Evolutionary conservation across 2,329 filamentous ascomycete genomes (phyloP).

Genomic region (Trichoderma asperellum): DNA sequence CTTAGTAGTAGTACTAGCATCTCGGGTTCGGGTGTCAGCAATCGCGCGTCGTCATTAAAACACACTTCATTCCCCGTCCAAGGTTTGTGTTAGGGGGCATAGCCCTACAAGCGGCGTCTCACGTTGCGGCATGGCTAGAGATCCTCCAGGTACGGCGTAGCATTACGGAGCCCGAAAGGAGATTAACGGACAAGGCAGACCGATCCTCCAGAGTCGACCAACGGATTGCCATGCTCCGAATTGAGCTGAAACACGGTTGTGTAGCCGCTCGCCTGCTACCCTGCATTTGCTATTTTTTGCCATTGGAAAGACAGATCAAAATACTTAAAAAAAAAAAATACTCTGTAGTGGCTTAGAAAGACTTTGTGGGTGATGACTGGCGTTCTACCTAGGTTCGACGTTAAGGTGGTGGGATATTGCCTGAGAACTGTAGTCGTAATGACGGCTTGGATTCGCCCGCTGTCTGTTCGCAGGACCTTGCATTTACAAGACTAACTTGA

Average conservation of each 20-base stretch:
- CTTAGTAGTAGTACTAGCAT: background rate
- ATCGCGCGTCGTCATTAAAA: slow-evolving; percentile 22
- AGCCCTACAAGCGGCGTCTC: slow-evolving; percentile 22
- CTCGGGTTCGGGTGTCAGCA: slow-evolving; percentile 3
- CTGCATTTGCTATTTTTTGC: background rate
- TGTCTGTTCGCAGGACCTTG: background rate
- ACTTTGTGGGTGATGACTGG: background rate
- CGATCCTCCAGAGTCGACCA: slow-evolving; percentile 20
- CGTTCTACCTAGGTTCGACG: background rate
- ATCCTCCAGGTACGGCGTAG: slow-evolving; percentile 12
- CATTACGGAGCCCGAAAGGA: slow-evolving; percentile 6
- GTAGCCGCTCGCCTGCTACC: slow-evolving; percentile 1
- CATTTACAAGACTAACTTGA: background rate
- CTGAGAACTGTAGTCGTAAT: background rate
- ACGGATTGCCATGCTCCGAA: slow-evolving; percentile 1
- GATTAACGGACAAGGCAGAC: slow-evolving; percentile 8
- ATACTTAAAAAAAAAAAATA: background rate
- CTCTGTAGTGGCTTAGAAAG: background rate
- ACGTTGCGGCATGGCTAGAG: slow-evolving; percentile 6
- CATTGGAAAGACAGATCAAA: background rate
- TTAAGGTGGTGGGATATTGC: background rate
- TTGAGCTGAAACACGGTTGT: slow-evolving; percentile 3
- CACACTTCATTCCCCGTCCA: background rate
- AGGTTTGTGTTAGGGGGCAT: background rate
- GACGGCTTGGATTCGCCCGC: background rate